Base-by-base conservation (phyloP, 257 asterid species). In the Scutellaria minor region DNA sequence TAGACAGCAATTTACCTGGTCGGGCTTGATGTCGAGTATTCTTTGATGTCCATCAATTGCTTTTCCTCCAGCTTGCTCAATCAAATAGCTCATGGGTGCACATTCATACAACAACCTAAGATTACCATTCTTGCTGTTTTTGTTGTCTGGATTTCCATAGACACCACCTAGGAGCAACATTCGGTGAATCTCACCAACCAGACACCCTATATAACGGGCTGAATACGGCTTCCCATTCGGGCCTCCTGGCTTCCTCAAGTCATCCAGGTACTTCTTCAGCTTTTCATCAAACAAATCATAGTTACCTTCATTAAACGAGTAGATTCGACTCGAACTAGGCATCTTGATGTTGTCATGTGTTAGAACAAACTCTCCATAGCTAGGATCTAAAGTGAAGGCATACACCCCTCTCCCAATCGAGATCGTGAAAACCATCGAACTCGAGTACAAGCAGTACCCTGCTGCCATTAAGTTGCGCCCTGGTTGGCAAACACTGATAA, bases 221-320 rank as follows among this genome's bases (percentile, higher is more conserved):
- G 98, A 85, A 73, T 92, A 92, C 0, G 96, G 91, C 83, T 83
- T 92, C 22, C 96, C 90, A 55, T 74, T 83, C 13, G 91, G 80
- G 14, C 98, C 90, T 0, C 98, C 90, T 0, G 98, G 97, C 42
- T 81, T 84, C 64, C 88, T 87, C 69, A 88, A 81, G 66, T 88
- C 88, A 68, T 88, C 96, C 48, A 92, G 73, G 80, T 90, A 92
- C 72, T 76, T 84, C 85, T 82, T 76, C 79, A 92, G 83, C 69
- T 85, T 88, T 5, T 77, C 88, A 74, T 88, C 97, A 80, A 94
- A 90, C 68, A 90, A 39, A 63, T 90, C 90, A 46, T 90, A 92
- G 60, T 92, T 92, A 37, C 97, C 98, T 85, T 92, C 98, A 48
- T 90, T 92, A 78, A 90, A 92, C 0, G 98, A 85, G 78, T 90